Evolutionary conservation across 2,329 filamentous ascomycete genomes (phyloP).

Genomic region (Fusarium circinatum): DNA sequence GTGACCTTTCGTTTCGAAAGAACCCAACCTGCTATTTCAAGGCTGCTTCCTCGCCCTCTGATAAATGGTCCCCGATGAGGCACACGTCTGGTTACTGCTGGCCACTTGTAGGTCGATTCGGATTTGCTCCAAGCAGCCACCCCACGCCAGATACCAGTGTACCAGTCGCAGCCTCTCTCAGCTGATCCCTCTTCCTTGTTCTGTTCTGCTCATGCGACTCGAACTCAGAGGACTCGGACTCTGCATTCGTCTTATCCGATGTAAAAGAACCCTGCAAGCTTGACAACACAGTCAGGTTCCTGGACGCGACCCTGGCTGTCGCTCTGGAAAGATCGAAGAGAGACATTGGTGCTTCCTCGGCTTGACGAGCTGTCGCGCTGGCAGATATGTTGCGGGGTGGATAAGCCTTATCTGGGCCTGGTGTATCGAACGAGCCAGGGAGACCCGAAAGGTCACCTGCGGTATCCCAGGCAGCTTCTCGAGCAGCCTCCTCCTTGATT

Average conservation of each 20-base stretch:
- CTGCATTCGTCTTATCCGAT: constrained; percentile 19
- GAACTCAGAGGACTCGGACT: constrained; percentile 39
- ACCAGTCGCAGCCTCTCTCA: constrained; percentile 73
- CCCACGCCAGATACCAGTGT: constrained; percentile 74
- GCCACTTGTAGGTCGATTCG: constrained; percentile 34
- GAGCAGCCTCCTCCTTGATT: constrained; percentile 72
- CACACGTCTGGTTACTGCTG: constrained; percentile 1
- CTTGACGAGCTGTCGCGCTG: constrained; percentile 49
- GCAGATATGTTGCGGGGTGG: constrained; percentile 49
- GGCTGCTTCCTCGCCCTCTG: background rate
- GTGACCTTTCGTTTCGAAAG: background rate
- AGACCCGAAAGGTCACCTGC: constrained; percentile 68
- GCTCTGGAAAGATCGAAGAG: constrained; percentile 72
- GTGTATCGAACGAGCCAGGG: constrained; percentile 63
- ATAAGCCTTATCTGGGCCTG: constrained; percentile 39
- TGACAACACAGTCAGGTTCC: constrained; percentile 66
- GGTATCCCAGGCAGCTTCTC: constrained; percentile 77
- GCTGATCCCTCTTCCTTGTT: constrained; percentile 76
- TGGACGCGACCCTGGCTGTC: constrained; percentile 67
- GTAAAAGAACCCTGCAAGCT: constrained; percentile 54
- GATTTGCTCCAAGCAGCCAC: constrained; percentile 71
- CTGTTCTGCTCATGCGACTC: constrained; percentile 47
- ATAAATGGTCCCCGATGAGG: background rate
- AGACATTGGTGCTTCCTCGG: constrained; percentile 70
- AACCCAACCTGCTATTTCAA: background rate